phyloP scores from a whole-genome alignment of 208 protist genomes.

The Leishmania amazonensis region DNA sequence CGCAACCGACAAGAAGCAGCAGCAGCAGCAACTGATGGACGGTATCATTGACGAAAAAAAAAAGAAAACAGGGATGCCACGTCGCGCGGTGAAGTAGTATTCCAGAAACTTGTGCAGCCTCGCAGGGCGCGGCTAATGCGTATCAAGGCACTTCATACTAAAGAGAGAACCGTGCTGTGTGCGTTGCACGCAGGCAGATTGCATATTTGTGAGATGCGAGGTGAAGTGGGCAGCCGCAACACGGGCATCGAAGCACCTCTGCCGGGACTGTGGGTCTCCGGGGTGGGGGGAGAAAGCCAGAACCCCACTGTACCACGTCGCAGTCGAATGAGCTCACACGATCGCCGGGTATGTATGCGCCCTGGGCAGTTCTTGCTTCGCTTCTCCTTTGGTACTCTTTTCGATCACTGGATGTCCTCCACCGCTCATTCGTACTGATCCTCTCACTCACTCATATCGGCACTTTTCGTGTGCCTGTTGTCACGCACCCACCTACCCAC shows the following conservation, averaged over 20 bases:
- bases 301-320: neutral
- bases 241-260: neutral
- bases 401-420: neutral
- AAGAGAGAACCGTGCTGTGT: neutral
- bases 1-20: neutral
- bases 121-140: neutral
- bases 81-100: neutral
- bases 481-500: neutral
- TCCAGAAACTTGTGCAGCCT: neutral
- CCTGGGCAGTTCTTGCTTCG: neutral
- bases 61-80: neutral
- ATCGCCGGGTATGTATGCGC: neutral
- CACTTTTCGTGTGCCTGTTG: neutral
- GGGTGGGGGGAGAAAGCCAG: neutral
- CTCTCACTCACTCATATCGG: neutral
- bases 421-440: neutral
- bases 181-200: neutral
- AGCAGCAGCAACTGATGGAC: neutral
- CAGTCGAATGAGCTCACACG: neutral
- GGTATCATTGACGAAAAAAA: neutral
- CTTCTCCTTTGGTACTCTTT: neutral
- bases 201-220: neutral
- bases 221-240: neutral
- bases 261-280: neutral
- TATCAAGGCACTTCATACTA: neutral